These are phyloP conservation scores for Saturnispora zaruensis DNA, from an alignment of 805 yeast genomes.

Conservation along the genomic window DNA sequence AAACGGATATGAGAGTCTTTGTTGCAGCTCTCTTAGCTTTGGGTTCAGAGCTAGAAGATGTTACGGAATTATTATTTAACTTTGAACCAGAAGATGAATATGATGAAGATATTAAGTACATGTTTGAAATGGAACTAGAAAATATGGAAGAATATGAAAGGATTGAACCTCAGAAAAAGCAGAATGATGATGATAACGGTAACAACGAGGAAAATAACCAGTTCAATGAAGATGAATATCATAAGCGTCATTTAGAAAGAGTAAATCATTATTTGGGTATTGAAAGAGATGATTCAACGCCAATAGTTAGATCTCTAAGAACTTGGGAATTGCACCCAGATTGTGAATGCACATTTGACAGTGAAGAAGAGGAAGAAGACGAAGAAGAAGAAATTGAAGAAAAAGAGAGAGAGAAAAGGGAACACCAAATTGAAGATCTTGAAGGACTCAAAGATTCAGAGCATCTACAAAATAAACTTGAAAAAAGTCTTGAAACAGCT, in stretches of 20 bases:
- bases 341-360: constrained; percentile 29
- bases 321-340: constrained; percentile 28
- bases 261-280: constrained; percentile 6
- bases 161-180: constrained; percentile 8
- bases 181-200: background rate
- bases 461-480: background rate
- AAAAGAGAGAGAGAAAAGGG: constrained; percentile 13
- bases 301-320: constrained; percentile 1
- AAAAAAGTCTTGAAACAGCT: background rate
- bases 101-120: constrained; percentile 48
- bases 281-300: constrained; percentile 8
- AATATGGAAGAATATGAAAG: constrained; percentile 20
- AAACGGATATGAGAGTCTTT: constrained; percentile 49
- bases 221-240: constrained; percentile 11
- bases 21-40: constrained; percentile 47
- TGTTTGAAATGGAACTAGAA: constrained; percentile 28
- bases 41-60: constrained; percentile 39
- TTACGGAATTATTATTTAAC: constrained; percentile 46
- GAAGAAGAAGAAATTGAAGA: constrained; percentile 13
- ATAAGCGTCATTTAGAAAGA: constrained; percentile 8
- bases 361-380: constrained; percentile 17
- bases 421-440: background rate
- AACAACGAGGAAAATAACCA: background rate
- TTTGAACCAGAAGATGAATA: constrained; percentile 54
- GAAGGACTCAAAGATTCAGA: background rate